Percentiles rank a stretch among this genome's conserved stretches.
Conservation (phyloP, 75 land plant species). For the Sequoiadendron giganteum region DNA sequence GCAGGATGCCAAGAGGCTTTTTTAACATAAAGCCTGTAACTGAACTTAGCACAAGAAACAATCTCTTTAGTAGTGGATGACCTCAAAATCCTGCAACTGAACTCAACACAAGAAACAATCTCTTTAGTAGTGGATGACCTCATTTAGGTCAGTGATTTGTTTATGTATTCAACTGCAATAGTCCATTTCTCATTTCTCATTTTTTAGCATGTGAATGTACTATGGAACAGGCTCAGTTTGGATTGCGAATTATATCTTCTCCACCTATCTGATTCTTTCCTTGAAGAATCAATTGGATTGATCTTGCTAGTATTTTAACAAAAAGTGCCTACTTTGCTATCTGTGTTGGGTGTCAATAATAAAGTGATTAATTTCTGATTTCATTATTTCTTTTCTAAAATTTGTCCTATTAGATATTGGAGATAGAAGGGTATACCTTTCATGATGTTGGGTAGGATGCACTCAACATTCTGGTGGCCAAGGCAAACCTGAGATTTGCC, state of each 20-base stretch:
- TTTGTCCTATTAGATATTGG: no score
- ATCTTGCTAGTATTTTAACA: neutral
- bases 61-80: neutral
- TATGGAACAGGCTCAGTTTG: constrained; percentile 1
- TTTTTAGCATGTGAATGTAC: no score
- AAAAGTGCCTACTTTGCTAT: neutral
- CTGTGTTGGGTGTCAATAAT: neutral
- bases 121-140: neutral
- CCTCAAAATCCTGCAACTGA: no score
- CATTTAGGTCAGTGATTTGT: constrained; percentile 9
- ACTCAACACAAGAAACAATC: neutral
- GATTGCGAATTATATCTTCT: neutral
- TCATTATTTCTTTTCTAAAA: constrained; percentile 2
- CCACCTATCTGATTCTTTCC: neutral
- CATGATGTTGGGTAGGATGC: constrained; percentile 6
- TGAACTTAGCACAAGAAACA: constrained; percentile 4
- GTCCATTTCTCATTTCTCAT: neutral
- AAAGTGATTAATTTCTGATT: neutral
- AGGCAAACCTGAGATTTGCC: constrained; percentile 5
- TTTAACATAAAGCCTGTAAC: constrained; percentile 22
- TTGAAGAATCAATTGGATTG: constrained; percentile 4
- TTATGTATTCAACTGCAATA: neutral
- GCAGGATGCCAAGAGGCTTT: constrained; percentile 83
- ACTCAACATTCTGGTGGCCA: constrained; percentile 6
- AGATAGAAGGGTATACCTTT: no score